Evolutionary conservation across 129 eudicot genomes (phyloP), one percentile per base, ranked within the genome.

Genomic region (Helianthus tuberosus): DNA sequence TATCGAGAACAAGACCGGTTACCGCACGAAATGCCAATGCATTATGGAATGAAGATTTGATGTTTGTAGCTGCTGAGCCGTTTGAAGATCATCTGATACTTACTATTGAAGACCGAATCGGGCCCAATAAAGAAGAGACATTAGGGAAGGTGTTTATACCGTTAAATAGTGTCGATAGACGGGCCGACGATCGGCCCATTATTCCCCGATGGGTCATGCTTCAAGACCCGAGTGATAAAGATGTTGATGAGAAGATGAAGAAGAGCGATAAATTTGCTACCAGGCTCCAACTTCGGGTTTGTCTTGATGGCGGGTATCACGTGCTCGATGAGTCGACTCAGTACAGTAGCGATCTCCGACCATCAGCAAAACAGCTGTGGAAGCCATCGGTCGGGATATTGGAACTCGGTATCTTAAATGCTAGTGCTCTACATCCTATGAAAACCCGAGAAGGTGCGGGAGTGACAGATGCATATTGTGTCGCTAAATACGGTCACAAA

Each of bases 1-100:
- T 83, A 71, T 29, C 67, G 35, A 89, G 59, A 79, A 87, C 98
- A 52, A 84, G 84, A 71, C 79, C 89, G 0, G 77, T 85, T 17
- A 91, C 81, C 47, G 66, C 86, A 27, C 75, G 87, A 54, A 77
- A 71, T 1, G 74, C 66, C 63, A 89, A 83, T 58, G 87, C 89
- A 6, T 36, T 80, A 16, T 93, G 98, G 98, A 88, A 93, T 39
- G 98, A 93, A 66, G 98, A 93, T 59, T 66, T 89, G 85, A 89
- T 93, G 92, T 88, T 93, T 82, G 98, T 93, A 59, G 92, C 95
- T 64, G 95, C 98, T 14, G 98, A 93, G 46, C 98, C 98, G 10
- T 93, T 93, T 72, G 98, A 93, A 67, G 98, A 93, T 71, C 84
- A 80, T 71, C 75, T 93, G 67, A 64, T 84, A 12, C 84, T 93